These are phyloP conservation scores for Colletotrichum sublineola DNA, from an alignment of 2,329 filamentous ascomycete species.

Conservation along the genomic window DNA sequence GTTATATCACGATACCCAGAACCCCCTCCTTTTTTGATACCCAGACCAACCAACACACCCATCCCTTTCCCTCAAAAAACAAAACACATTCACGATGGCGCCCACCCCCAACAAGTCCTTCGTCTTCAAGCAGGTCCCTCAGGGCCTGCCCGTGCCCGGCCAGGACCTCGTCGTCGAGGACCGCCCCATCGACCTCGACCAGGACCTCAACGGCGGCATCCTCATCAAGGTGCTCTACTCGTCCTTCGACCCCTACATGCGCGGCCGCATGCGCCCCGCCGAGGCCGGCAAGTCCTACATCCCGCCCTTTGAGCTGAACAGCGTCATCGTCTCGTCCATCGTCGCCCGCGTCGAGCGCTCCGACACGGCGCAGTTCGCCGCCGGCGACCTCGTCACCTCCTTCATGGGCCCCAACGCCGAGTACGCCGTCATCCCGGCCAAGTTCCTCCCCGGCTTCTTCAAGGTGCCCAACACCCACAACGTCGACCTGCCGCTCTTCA, in stretches of 20 bases:
- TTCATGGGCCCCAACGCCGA: constrained; percentile 73
- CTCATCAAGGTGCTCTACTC: constrained; percentile 78
- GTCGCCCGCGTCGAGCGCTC: constrained; percentile 80
- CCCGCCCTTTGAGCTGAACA: constrained; percentile 70
- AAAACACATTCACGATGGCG: constrained; percentile 49
- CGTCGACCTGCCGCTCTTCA: constrained; percentile 75
- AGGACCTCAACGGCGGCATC: constrained; percentile 74
- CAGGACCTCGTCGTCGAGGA: constrained; percentile 78
- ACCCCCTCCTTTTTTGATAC: constrained; percentile 1
- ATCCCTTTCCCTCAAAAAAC: neutral
- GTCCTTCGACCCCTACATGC: constrained; percentile 88
- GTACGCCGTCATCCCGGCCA: constrained; percentile 60
- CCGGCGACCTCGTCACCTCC: constrained; percentile 60
- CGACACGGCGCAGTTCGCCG: constrained; percentile 65
- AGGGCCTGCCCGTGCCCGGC: constrained; percentile 76
- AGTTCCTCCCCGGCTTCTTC: constrained; percentile 37
- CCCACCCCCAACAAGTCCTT: constrained; percentile 78
- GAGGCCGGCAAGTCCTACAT: constrained; percentile 73
- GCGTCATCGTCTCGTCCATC: constrained; percentile 73
- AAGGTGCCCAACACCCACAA: constrained; percentile 76
- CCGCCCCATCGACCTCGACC: constrained; percentile 74
- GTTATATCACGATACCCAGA: neutral
- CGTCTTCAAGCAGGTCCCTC: constrained; percentile 78
- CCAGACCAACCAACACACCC: neutral
- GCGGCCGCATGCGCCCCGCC: constrained; percentile 80